A percentile compares a stretch with the other conserved stretches of the same genome.
Evolutionary conservation across 164 flowering plant species (phyloP).

Genomic region (Warburgia ugandensis): DNA sequence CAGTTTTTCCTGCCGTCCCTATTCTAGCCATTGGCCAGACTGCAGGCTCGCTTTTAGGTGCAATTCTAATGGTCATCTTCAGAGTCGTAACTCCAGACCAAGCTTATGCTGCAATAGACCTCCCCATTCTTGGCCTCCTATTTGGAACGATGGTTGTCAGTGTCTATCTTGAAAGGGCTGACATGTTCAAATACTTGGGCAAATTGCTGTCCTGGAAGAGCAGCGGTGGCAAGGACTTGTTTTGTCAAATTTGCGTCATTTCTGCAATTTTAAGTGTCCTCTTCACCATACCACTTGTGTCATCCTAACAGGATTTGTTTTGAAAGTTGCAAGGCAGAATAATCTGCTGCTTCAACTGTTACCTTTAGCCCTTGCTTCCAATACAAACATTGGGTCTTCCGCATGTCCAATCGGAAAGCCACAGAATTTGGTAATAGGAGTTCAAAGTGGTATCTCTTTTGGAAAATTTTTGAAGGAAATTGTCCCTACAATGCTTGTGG

Average conservation of each 20-base stretch:
- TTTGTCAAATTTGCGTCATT: slow-evolving; percentile 55
- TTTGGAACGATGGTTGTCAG: slow-evolving; percentile 93
- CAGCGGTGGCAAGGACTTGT: slow-evolving; percentile 68
- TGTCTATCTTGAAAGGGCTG: slow-evolving; percentile 77
- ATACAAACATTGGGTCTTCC: slow-evolving; percentile 85
- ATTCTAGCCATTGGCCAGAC: slow-evolving; percentile 80
- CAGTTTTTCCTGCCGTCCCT: slow-evolving; percentile 86
- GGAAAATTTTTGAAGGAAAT: slow-evolving; percentile 53
- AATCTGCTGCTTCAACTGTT: slow-evolving; percentile 86
- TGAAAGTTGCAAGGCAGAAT: slow-evolving; percentile 77
- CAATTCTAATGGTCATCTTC: slow-evolving; percentile 82
- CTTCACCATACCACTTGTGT: slow-evolving; percentile 85
- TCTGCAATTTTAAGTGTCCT: slow-evolving; percentile 80
- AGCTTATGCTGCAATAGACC: slow-evolving; percentile 79
- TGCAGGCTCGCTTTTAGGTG: slow-evolving; percentile 87
- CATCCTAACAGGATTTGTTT: slow-evolving; percentile 71
- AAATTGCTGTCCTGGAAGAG: slow-evolving; percentile 68
- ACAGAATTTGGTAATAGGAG: slow-evolving; percentile 84
- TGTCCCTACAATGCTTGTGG: slow-evolving; percentile 71
- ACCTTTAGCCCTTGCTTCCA: slow-evolving; percentile 77
- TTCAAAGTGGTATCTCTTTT: slow-evolving; percentile 60
- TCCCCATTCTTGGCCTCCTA: slow-evolving; percentile 86
- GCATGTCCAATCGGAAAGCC: slow-evolving; percentile 97
- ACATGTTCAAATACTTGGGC: slow-evolving; percentile 79
- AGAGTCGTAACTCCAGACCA: slow-evolving; percentile 66